Evolutionary conservation across 2,329 filamentous ascomycete species (phyloP).

Genomic region (Trichophyton simii): DNA sequence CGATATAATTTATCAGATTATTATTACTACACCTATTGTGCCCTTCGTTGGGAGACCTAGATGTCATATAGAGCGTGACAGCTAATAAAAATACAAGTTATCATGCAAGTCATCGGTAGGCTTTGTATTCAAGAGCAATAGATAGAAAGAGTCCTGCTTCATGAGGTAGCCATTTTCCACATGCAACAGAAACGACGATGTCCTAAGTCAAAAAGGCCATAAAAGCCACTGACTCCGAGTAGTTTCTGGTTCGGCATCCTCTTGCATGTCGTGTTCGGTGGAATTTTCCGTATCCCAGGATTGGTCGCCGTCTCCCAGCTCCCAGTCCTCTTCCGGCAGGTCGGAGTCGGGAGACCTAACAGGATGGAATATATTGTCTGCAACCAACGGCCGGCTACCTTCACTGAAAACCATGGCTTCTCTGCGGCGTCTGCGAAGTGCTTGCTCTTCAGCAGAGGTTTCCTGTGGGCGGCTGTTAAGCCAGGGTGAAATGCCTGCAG

Average conservation of each 20-base stretch:
- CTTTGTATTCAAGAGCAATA: no score
- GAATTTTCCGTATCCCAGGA: neutral
- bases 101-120: no score
- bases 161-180: neutral
- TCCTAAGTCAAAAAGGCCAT: neutral
- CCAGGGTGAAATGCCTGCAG: constrained; percentile 33
- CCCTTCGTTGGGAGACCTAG: no score
- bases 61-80: no score
- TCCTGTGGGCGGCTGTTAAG: constrained; percentile 22
- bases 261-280: neutral
- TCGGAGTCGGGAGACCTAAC: constrained; percentile 8
- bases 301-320: neutral
- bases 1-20: neutral
- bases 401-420: constrained; percentile 89
- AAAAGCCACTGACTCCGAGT: neutral
- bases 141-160: neutral
- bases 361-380: constrained; percentile 66
- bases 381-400: constrained; percentile 59
- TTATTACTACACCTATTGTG: neutral
- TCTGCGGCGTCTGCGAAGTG: constrained; percentile 60
- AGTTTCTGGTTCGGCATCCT: neutral
- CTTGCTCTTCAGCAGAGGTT: constrained; percentile 45
- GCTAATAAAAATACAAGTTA: no score
- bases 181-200: no score
- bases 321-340: neutral